These are phyloP conservation scores for Phytopythium aichiense DNA, from an alignment of 352 stramenopile species.

Conservation along the genomic window DNA sequence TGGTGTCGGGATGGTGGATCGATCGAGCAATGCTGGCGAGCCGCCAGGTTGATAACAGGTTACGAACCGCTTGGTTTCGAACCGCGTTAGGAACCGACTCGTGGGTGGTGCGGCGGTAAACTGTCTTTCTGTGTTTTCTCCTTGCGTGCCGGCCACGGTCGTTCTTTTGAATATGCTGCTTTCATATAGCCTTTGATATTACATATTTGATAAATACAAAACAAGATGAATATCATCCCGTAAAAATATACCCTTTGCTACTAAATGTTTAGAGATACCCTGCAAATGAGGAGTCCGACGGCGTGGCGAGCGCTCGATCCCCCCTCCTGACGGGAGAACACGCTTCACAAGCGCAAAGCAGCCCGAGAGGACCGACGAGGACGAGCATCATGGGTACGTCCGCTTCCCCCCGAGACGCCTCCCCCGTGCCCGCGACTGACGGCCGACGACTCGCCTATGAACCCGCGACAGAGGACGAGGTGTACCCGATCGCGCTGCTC, in stretches of 20 bases:
- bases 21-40: background rate
- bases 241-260: too few relatives aligned
- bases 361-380: conserved; percentile 4
- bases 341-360: conserved; percentile 6
- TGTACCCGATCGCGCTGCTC: conserved; percentile 88
- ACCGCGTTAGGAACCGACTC: background rate
- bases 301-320: background rate
- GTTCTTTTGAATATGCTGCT: too few relatives aligned
- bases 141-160: background rate
- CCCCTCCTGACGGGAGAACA: conserved; percentile 1
- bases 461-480: conserved; percentile 57
- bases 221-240: too few relatives aligned
- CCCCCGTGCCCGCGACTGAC: conserved; percentile 1
- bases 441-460: background rate
- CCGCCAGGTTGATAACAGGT: too few relatives aligned
- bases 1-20: too few relatives aligned
- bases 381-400: conserved; percentile 9
- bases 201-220: too few relatives aligned
- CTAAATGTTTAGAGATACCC: too few relatives aligned
- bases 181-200: too few relatives aligned
- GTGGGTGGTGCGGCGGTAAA: conserved; percentile 9
- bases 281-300: background rate
- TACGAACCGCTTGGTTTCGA: background rate
- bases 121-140: conserved; percentile 14
- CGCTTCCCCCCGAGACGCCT: background rate